phyloP scores from a whole-genome alignment of 306 rosid species.

The Gastrolobium bilobum region DNA sequence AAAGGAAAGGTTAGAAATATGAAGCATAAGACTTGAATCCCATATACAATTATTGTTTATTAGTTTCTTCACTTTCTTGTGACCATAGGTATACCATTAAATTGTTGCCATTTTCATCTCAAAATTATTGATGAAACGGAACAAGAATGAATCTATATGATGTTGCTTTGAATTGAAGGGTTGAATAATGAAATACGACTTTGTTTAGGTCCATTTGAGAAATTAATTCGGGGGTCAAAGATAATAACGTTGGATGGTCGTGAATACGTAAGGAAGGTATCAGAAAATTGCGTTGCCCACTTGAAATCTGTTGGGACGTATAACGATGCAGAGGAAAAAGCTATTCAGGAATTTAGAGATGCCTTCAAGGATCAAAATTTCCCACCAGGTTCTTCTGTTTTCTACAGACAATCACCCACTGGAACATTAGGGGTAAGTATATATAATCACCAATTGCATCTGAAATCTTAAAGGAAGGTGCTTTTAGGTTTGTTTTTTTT shows the following conservation, averaged over 20 bases:
- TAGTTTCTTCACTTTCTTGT: too few relatives aligned
- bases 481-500: background rate
- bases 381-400: conserved; percentile 66
- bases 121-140: background rate
- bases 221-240: conserved; percentile 61
- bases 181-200: background rate
- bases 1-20: background rate
- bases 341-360: conserved; percentile 55
- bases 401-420: conserved; percentile 65
- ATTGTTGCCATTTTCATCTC: background rate
- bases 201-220: conserved; percentile 75
- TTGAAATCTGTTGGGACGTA: conserved; percentile 67
- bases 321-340: conserved; percentile 64
- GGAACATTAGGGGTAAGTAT: conserved; percentile 67
- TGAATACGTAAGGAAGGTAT: conserved; percentile 69
- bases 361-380: conserved; percentile 60
- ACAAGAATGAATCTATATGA: background rate
- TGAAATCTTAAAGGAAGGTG: background rate
- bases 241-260: conserved; percentile 62
- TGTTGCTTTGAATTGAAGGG: background rate
- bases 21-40: background rate
- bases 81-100: background rate
- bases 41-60: background rate
- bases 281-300: conserved; percentile 62
- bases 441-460: background rate